phyloP scores from a whole-genome alignment of 1,139 yeast genomes.

The Candida tropicalis region DNA sequence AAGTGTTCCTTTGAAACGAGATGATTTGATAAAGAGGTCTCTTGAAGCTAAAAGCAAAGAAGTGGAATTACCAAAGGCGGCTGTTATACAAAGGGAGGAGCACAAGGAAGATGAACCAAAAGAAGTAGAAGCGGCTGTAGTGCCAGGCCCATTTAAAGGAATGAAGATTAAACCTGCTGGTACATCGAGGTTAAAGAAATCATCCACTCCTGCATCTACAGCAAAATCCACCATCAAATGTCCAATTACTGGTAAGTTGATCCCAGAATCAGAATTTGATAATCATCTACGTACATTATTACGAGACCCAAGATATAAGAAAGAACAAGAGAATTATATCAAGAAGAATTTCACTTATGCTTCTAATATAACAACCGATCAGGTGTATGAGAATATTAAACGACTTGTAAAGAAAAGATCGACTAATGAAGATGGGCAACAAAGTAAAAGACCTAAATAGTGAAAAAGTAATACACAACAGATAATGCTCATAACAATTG shows the following conservation, averaged over 20 bases:
- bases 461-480: not conserved
- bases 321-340: constrained; percentile 67
- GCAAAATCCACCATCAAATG: constrained; percentile 54
- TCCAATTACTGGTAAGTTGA: constrained; percentile 69
- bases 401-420: constrained; percentile 49
- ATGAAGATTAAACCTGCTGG: constrained; percentile 74
- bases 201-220: constrained; percentile 18
- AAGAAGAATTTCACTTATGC: constrained; percentile 58
- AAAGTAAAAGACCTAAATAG: constrained; percentile 6
- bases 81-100: constrained; percentile 20
- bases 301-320: constrained; percentile 77
- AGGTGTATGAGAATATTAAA: constrained; percentile 76
- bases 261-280: constrained; percentile 74
- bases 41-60: constrained; percentile 43
- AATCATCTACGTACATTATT: constrained; percentile 71
- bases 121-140: constrained; percentile 23
- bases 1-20: constrained; percentile 60
- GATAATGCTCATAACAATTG: too few species aligned
- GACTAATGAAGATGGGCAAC: constrained; percentile 10
- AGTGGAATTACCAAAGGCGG: constrained; percentile 16
- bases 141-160: constrained; percentile 35
- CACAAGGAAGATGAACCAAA: constrained; percentile 14
- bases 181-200: constrained; percentile 54
- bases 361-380: constrained; percentile 66
- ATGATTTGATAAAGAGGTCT: constrained; percentile 64